Conservation (phyloP, 2,329 filamentous ascomycete species). For the Corinectria fuckeliana region DNA sequence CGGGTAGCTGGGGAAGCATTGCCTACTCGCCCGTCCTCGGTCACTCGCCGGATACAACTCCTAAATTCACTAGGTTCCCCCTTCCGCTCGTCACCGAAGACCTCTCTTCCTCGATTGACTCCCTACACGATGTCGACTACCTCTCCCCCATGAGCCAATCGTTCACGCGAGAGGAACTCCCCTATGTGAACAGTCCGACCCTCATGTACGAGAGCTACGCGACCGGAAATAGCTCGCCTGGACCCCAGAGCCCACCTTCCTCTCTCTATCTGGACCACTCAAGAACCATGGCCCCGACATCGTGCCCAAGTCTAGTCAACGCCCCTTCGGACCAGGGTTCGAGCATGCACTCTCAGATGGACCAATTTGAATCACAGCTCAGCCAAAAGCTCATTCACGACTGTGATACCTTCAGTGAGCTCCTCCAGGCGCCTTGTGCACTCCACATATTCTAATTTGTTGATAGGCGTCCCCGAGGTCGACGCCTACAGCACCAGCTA, state of each 20-base stretch:
- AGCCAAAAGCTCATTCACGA: constrained; percentile 61
- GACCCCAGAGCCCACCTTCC: constrained; percentile 62
- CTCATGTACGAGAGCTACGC: constrained; percentile 65
- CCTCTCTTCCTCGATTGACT: constrained; percentile 62
- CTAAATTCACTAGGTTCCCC: constrained; percentile 54
- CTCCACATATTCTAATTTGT: constrained; percentile 47
- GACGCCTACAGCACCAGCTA: constrained; percentile 59
- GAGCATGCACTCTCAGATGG: constrained; percentile 65
- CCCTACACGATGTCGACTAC: constrained; percentile 68
- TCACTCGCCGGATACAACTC: constrained; percentile 42
- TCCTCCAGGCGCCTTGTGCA: constrained; percentile 43
- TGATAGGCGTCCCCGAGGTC: constrained; percentile 59
- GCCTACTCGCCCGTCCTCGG: constrained; percentile 52
- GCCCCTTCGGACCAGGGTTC: constrained; percentile 66
- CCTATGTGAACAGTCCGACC: constrained; percentile 61
- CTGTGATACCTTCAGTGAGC: constrained; percentile 62
- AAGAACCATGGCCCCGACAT: constrained; percentile 58
- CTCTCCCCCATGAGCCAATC: constrained; percentile 65
- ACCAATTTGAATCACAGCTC: constrained; percentile 63
- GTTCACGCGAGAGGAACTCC: constrained; percentile 64
- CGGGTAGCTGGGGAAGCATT: constrained; percentile 55
- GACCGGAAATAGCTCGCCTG: constrained; percentile 56
- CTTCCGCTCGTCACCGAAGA: constrained; percentile 56
- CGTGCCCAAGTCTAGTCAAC: constrained; percentile 67
- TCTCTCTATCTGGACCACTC: constrained; percentile 62